These are phyloP conservation scores for Fusarium nisikadoi DNA, from an alignment of 2,329 filamentous ascomycete species.

Conservation along the genomic window DNA sequence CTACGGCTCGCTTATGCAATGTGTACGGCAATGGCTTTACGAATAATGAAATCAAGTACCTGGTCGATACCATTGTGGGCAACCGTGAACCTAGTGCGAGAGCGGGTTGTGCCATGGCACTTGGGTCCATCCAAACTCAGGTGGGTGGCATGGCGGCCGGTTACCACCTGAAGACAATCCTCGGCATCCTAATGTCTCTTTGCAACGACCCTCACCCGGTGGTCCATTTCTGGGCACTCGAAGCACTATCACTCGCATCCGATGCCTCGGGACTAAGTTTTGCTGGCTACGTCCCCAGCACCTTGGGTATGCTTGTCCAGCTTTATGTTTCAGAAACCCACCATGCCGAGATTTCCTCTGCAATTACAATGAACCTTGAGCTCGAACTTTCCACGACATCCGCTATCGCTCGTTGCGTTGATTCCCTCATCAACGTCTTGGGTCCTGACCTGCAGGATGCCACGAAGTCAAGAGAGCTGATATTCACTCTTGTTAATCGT, in stretches of 20 bases:
- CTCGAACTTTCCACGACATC: constrained; percentile 84
- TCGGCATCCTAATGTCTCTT: constrained; percentile 97
- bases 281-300: constrained; percentile 87
- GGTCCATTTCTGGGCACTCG: constrained; percentile 96
- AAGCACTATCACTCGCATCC: constrained; percentile 85
- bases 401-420: constrained; percentile 86
- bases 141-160: constrained; percentile 98
- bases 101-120: constrained; percentile 91
- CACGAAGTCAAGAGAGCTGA: constrained; percentile 89
- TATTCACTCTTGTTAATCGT: constrained; percentile 84
- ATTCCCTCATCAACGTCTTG: constrained; percentile 96
- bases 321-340: constrained; percentile 93
- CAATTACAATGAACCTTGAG: constrained; percentile 90
- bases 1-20: constrained; percentile 85
- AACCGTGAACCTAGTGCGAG: constrained; percentile 94
- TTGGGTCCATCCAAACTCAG: constrained; percentile 93
- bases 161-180: constrained; percentile 94
- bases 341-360: constrained; percentile 81
- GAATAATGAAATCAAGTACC: constrained; percentile 86
- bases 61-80: constrained; percentile 92
- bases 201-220: constrained; percentile 94
- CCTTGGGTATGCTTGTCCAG: constrained; percentile 92
- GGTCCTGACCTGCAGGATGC: constrained; percentile 95
- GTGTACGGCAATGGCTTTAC: constrained; percentile 89
- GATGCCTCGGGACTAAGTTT: constrained; percentile 95